Base-by-base conservation (phyloP, 805 yeast genomes). In the Hanseniaspora hatyaiensis region DNA sequence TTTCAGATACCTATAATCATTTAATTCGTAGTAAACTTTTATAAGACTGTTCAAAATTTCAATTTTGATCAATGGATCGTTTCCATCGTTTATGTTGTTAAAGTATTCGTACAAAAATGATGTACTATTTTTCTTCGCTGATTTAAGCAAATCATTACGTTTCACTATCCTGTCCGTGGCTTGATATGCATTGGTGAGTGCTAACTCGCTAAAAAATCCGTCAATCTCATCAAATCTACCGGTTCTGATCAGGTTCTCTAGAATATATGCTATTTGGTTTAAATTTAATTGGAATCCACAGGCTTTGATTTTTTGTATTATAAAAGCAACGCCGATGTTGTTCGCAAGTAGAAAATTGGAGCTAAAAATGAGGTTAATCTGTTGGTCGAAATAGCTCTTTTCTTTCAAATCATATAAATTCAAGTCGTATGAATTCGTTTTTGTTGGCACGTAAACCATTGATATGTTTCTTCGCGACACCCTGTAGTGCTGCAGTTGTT, bases 1-100 rank as follows among this genome's bases (percentile, higher is more conserved):
- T 19, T 45, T 45, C 42, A 45, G 16, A 32, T 37, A 37, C 16
- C 18, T 24, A 19, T 37, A 45, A 18, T 37, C 42, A 3, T 23
- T 29, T 3, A 28, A 19, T 37, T 45, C 49, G 19, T 37, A 45
- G 13, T 45, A 45, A 4, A 23, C n/a, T 26, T 45, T 45, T 13
- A 45, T 45, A 8, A 45, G 20, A 11, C 16, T 37, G 11, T 45
- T 42, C 20, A 45, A 16, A 3, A 45, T 33, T 12, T 30, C 38
- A 16, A 45, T 13, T 20, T 45, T 45, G 8, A 30, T n/a, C 9
- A 18, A 6, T 8, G 8, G 24, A 8, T 45, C 38, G 9, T 22
- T 16, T 6, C 20, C 22, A 3, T 18, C 16, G 8, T 18, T 11
- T n/a, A 15, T 9, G 4, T 26, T 26, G 29, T 26, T 11, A 8